phyloP scores from a whole-genome alignment of 208 protist species.

The Trypanosoma boissoni region DNA sequence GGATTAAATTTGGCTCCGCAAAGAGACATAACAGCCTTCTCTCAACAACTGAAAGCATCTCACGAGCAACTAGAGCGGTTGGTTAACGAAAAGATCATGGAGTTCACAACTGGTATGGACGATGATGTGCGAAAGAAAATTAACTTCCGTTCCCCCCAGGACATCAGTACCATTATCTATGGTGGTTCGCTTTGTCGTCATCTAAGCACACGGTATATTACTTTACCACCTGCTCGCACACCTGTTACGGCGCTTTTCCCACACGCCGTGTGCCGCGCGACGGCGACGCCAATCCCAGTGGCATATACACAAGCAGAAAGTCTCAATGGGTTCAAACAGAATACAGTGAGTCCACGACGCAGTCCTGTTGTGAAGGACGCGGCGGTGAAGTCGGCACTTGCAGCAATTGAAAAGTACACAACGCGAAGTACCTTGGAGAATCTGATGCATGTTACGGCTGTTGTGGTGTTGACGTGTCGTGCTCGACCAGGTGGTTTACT shows the following conservation, averaged over 20 bases:
- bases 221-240: slow-evolving; percentile 42
- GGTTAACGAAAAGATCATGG: slow-evolving; percentile 83
- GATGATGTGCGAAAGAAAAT: slow-evolving; percentile 80
- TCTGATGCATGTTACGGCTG: slow-evolving; percentile 59
- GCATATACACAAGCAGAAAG: slow-evolving; percentile 51
- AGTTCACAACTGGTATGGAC: slow-evolving; percentile 83
- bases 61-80: slow-evolving; percentile 77
- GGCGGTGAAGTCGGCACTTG: slow-evolving; percentile 35
- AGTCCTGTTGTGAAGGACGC: slow-evolving; percentile 19
- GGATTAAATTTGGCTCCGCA: slow-evolving; percentile 78
- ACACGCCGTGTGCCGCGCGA: slow-evolving; percentile 69
- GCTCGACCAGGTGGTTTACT: slow-evolving; percentile 68
- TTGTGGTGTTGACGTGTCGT: slow-evolving; percentile 69
- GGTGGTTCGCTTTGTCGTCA: slow-evolving; percentile 81
- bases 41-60: slow-evolving; percentile 54
- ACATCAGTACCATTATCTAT: slow-evolving; percentile 91
- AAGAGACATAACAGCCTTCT: slow-evolving; percentile 60
- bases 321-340: slow-evolving; percentile 32
- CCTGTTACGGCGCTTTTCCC: slow-evolving; percentile 77
- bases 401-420: slow-evolving; percentile 39
- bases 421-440: slow-evolving; percentile 48
- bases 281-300: slow-evolving; percentile 58
- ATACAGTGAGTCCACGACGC: neutral
- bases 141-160: slow-evolving; percentile 86
- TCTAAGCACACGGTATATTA: slow-evolving; percentile 67